Percentiles rank a stretch among this genome's conserved stretches.
phyloP scores from a whole-genome alignment of 441 rosid species.

The Adansonia madagascariensis region DNA sequence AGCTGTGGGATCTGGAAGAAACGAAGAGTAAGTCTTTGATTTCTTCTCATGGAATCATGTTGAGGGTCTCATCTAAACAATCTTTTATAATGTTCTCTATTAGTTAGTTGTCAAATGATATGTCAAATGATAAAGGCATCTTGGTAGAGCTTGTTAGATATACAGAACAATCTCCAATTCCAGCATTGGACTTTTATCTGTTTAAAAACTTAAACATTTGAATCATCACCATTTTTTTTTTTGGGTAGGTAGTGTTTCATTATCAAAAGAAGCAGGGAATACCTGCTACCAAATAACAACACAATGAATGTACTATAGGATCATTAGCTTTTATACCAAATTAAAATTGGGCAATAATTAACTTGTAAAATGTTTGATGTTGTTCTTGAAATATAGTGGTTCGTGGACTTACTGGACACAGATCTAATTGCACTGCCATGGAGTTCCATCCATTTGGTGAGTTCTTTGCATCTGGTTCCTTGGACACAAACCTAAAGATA shows the following conservation, averaged over 20 bases:
- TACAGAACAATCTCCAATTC: background rate
- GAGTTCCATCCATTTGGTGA: conserved; percentile 98
- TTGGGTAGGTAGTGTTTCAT: background rate
- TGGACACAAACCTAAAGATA: conserved; percentile 77
- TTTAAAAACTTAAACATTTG: background rate
- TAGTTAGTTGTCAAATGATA: conserved; percentile 4
- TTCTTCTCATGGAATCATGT: conserved; percentile 14
- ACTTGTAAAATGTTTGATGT: conserved; percentile 46
- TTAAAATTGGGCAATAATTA: conserved; percentile 6
- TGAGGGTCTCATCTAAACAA: background rate
- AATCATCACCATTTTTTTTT: background rate
- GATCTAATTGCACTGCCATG: conserved; percentile 79
- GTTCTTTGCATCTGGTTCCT: conserved; percentile 92
- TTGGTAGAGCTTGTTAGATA: background rate
- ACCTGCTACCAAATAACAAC: background rate
- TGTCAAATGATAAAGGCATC: no score
- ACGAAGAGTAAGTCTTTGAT: conserved; percentile 72
- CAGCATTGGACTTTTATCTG: background rate
- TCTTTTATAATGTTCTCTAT: background rate
- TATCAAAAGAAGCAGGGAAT: background rate
- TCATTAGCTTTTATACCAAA: background rate
- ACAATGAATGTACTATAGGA: background rate
- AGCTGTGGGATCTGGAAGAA: conserved; percentile 96
- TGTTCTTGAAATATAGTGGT: conserved; percentile 96
- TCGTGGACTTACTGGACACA: conserved; percentile 90